Conservation (phyloP, 2,329 filamentous ascomycete genomes). For the Trichophyton schoenleinii region DNA sequence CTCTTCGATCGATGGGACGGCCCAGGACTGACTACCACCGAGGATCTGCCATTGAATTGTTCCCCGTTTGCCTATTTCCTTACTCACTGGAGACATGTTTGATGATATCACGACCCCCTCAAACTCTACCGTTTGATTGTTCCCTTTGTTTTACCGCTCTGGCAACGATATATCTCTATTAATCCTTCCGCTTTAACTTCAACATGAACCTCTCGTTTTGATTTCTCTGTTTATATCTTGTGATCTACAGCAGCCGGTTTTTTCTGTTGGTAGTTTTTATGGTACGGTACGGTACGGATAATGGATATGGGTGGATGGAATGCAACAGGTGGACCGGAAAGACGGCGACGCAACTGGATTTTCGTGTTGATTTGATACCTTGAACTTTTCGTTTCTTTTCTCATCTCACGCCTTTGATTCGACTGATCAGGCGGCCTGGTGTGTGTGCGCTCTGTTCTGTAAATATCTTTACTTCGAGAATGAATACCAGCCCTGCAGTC, state of each 20-base stretch:
- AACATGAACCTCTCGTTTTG: neutral
- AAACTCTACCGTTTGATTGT: neutral
- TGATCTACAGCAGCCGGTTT: neutral
- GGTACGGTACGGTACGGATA: neutral
- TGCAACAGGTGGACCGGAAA: neutral
- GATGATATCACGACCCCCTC: neutral
- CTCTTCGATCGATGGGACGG: neutral
- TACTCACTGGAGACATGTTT: slow-evolving; percentile 1
- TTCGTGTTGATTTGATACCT: neutral
- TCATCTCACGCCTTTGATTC: neutral
- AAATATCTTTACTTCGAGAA: too few species aligned
- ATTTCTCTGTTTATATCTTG: neutral
- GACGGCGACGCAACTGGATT: neutral
- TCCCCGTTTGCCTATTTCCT: neutral
- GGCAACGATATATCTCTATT: too few species aligned
- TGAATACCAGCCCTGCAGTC: too few species aligned
- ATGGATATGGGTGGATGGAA: too few species aligned
- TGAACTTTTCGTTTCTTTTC: neutral
- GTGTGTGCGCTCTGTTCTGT: too few species aligned
- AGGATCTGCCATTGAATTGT: neutral
- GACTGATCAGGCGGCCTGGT: too few species aligned
- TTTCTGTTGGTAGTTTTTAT: neutral
- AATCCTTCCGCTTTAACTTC: too few species aligned
- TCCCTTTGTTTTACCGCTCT: neutral
- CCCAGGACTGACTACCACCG: neutral